Conservation (phyloP, 768 basidiomycete species). For the Mycena sanguinolenta region DNA sequence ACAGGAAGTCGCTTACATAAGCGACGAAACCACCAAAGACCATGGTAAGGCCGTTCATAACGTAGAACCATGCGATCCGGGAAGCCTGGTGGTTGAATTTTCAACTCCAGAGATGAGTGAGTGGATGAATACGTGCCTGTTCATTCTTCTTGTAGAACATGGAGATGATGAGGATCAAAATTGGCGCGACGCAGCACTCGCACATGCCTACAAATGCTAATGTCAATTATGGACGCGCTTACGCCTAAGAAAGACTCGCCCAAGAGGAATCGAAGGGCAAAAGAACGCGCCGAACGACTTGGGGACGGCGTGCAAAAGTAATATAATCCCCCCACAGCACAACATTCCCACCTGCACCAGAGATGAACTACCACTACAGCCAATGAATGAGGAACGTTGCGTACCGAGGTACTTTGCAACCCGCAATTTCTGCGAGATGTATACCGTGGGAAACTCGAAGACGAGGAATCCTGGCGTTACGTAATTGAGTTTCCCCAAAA, state of each 20-base stretch:
- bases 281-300: slow-evolving; percentile 73
- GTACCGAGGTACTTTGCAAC: slow-evolving; percentile 74
- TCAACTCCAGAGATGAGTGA: background rate
- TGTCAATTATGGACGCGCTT: background rate
- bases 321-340: slow-evolving; percentile 72
- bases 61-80: slow-evolving; percentile 76
- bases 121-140: slow-evolving; percentile 54
- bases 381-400: slow-evolving; percentile 23
- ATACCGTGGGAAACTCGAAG: slow-evolving; percentile 77
- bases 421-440: slow-evolving; percentile 72
- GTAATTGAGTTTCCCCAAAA: background rate
- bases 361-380: background rate
- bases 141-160: slow-evolving; percentile 82
- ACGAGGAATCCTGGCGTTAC: slow-evolving; percentile 62
- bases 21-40: slow-evolving; percentile 76
- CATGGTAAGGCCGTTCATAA: slow-evolving; percentile 74
- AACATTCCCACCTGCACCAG: slow-evolving; percentile 63
- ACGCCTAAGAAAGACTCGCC: slow-evolving; percentile 51
- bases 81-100: slow-evolving; percentile 53
- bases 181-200: slow-evolving; percentile 70
- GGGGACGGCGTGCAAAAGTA: slow-evolving; percentile 71
- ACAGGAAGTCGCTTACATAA: slow-evolving; percentile 56
- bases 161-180: slow-evolving; percentile 71
- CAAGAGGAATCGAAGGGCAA: slow-evolving; percentile 71
- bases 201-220: slow-evolving; percentile 65